Evolutionary conservation across 176 grass and related monocot species (phyloP).

Genomic region (Aegilops sharonensis): DNA sequence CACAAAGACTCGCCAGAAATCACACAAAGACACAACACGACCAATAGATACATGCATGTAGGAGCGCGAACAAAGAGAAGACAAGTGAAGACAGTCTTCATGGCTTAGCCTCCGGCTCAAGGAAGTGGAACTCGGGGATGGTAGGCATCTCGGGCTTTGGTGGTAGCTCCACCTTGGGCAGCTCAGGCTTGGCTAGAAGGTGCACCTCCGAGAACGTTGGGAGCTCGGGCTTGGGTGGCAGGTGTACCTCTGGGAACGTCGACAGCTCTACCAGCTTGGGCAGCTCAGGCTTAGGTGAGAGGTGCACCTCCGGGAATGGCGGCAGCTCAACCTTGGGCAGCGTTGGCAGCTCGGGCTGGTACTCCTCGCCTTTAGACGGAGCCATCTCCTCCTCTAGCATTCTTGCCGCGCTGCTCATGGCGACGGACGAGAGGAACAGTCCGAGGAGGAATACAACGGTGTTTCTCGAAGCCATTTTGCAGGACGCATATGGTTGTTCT

Average conservation of each 20-base stretch:
- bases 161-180: background rate
- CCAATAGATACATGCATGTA: background rate
- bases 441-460: background rate
- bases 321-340: background rate
- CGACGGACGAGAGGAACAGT: background rate
- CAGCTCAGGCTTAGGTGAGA: background rate
- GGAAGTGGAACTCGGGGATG: background rate
- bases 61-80: background rate
- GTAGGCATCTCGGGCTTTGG: background rate
- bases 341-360: slow-evolving; percentile 18
- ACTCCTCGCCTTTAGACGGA: background rate
- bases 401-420: background rate
- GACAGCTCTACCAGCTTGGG: background rate
- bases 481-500: background rate
- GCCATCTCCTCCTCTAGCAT: background rate
- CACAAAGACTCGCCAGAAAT: background rate
- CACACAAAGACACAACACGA: background rate
- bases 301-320: background rate
- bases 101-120: background rate
- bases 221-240: background rate
- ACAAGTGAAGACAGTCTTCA: background rate
- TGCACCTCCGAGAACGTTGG: background rate
- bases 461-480: background rate
- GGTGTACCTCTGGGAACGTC: background rate
- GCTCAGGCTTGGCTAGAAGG: background rate